Evolutionary conservation across 2,329 filamentous ascomycete genomes (phyloP).

Genomic region (Nigrospora osmanthi): DNA sequence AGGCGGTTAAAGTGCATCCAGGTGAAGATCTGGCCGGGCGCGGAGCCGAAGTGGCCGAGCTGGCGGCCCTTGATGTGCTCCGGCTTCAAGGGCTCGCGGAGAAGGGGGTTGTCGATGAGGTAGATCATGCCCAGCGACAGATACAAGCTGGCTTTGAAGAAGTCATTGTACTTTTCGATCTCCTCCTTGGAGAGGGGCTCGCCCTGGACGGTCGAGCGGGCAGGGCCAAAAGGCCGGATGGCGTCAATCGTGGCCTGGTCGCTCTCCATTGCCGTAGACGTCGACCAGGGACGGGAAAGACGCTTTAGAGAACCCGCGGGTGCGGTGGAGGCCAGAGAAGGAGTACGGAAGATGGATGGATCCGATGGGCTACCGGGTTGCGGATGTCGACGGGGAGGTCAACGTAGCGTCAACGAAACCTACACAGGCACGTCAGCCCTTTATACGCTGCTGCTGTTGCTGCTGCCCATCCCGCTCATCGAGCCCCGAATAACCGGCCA

Average conservation of each 20-base stretch:
- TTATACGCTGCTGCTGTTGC: too few species aligned
- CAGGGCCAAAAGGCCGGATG: conserved; percentile 57
- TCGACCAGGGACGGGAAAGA: too few species aligned
- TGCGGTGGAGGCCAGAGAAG: too few species aligned
- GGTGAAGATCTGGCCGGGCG: conserved; percentile 73
- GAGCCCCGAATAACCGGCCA: too few species aligned
- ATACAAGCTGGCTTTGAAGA: conserved; percentile 68
- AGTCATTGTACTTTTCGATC: conserved; percentile 60
- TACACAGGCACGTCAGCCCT: too few species aligned
- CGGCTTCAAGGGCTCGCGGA: conserved; percentile 58
- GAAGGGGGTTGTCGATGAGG: conserved; percentile 64
- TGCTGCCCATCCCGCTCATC: too few species aligned
- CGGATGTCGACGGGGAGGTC: too few species aligned
- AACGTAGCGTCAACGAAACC: too few species aligned
- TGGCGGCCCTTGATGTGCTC: conserved; percentile 69
- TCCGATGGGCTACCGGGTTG: too few species aligned
- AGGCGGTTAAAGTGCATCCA: conserved; percentile 78
- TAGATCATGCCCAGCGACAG: conserved; percentile 77
- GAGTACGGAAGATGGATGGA: too few species aligned
- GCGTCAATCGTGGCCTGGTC: conserved; percentile 35
- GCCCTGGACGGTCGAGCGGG: conserved; percentile 56
- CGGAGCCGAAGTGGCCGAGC: conserved; percentile 71
- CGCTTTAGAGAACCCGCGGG: too few species aligned
- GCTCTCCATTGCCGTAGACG: conserved; percentile 2
- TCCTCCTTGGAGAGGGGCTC: conserved; percentile 58